phyloP scores from a whole-genome alignment of 2,329 filamentous ascomycete species.

The Aspergillus pseudoviridinutans region DNA sequence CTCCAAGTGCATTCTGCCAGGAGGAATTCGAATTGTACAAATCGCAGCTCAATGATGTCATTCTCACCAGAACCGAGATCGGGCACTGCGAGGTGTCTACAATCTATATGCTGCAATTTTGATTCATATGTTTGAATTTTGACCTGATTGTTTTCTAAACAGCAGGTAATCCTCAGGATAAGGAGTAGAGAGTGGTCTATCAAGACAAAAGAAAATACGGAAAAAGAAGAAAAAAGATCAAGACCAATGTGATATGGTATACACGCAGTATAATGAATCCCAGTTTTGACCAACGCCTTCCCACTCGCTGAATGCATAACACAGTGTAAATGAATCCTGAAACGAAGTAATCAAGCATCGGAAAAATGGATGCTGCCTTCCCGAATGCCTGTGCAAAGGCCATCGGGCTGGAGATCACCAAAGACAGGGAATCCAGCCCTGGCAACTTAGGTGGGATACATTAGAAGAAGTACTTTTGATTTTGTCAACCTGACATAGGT shows the following conservation, averaged over 20 bases:
- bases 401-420: constrained; percentile 25
- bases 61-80: not conserved
- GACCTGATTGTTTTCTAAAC: not conserved
- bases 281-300: constrained; percentile 17
- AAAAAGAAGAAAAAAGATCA: constrained; percentile 6
- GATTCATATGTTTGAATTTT: not conserved
- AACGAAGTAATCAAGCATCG: constrained; percentile 5
- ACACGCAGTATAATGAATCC: constrained; percentile 6
- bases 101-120: not conserved
- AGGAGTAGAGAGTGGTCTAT: constrained; percentile 17
- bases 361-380: constrained; percentile 21
- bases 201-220: constrained; percentile 4
- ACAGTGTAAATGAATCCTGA: constrained; percentile 4
- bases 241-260: constrained; percentile 14
- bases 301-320: constrained; percentile 21
- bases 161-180: not conserved
- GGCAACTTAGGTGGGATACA: constrained; percentile 19
- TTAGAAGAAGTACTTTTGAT: constrained; percentile 16
- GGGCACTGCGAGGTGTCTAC: not conserved
- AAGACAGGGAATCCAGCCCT: constrained; percentile 34
- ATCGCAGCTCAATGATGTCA: not conserved
- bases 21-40: not conserved
- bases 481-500: constrained; percentile 4
- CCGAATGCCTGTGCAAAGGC: constrained; percentile 17
- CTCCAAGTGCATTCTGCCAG: not conserved